These are phyloP conservation scores for Irpex rosettiformis DNA, from an alignment of 1,284 basidiomycete species.

Conservation along the genomic window DNA sequence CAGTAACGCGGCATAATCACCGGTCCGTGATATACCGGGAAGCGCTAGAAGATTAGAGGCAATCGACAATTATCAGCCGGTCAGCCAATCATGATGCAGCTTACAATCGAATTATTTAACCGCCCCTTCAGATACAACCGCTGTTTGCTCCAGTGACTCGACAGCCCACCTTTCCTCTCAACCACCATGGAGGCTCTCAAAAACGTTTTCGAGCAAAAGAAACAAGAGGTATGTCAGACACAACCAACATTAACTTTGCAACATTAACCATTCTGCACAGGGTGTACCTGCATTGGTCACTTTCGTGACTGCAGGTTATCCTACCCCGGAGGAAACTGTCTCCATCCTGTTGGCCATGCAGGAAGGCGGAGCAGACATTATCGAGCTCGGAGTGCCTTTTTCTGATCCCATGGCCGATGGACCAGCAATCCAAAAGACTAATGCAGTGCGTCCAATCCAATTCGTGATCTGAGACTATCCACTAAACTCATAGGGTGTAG, in stretches of 20 bases:
- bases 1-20: no score
- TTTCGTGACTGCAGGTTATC: slow-evolving; percentile 92
- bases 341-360: slow-evolving; percentile 90
- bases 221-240: slow-evolving; percentile 49
- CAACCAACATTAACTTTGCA: neutral
- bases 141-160: slow-evolving; percentile 14
- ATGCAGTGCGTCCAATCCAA: slow-evolving; percentile 61
- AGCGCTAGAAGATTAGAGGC: neutral
- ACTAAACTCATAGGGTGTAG: slow-evolving; percentile 36
- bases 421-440: slow-evolving; percentile 87
- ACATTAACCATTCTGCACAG: slow-evolving; percentile 32
- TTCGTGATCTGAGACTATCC: neutral
- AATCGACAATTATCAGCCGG: neutral
- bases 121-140: neutral
- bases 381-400: slow-evolving; percentile 96
- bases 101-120: neutral
- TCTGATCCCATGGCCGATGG: slow-evolving; percentile 97
- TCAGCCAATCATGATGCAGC: neutral
- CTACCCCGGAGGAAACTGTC: slow-evolving; percentile 76
- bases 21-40: no score
- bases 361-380: slow-evolving; percentile 90
- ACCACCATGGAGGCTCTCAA: slow-evolving; percentile 71
- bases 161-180: slow-evolving; percentile 6
- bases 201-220: slow-evolving; percentile 71
- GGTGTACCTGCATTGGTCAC: slow-evolving; percentile 76